Percentiles rank a stretch among this genome's conserved stretches.
Conservation (phyloP, 805 yeast species). For the Nakazawaea pomicola region DNA sequence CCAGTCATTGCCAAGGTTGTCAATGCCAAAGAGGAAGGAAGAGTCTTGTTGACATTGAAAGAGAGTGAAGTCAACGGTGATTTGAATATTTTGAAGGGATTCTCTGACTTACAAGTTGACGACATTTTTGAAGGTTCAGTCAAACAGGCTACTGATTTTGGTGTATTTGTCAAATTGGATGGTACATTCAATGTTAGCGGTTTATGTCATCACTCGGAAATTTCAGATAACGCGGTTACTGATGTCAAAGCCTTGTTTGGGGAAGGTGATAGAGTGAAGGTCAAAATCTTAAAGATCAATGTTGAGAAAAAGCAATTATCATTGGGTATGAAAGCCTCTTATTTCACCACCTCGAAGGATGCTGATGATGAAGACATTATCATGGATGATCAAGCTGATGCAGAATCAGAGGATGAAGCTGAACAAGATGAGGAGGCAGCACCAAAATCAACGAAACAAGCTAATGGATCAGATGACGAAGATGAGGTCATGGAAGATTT, state of each 20-base stretch:
- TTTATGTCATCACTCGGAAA: conserved; percentile 79
- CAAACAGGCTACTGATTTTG: conserved; percentile 75
- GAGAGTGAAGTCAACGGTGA: conserved; percentile 77
- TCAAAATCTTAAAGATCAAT: conserved; percentile 64
- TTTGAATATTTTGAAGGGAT: conserved; percentile 48
- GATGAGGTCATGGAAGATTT: conserved; percentile 32
- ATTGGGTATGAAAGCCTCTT: conserved; percentile 93
- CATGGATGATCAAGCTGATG: conserved; percentile 28
- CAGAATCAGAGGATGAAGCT: conserved; percentile 26
- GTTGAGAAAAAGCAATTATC: conserved; percentile 67
- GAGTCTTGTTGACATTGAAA: conserved; percentile 73
- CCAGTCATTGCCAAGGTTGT: conserved; percentile 69
- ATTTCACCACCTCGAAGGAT: conserved; percentile 40
- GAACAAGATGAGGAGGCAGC: conserved; percentile 24
- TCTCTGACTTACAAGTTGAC: conserved; percentile 65
- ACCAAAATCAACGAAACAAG: conserved; percentile 20
- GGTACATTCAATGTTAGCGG: conserved; percentile 76
- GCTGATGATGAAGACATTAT: conserved; percentile 25
- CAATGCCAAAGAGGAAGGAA: conserved; percentile 54
- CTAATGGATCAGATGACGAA: conserved; percentile 21
- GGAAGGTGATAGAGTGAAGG: conserved; percentile 89
- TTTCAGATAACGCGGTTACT: conserved; percentile 62
- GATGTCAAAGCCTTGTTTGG: conserved; percentile 66
- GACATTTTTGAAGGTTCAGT: conserved; percentile 75
- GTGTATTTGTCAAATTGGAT: conserved; percentile 82